Conservation (phyloP, 2,329 filamentous ascomycete genomes). For the Fusarium globosum region DNA sequence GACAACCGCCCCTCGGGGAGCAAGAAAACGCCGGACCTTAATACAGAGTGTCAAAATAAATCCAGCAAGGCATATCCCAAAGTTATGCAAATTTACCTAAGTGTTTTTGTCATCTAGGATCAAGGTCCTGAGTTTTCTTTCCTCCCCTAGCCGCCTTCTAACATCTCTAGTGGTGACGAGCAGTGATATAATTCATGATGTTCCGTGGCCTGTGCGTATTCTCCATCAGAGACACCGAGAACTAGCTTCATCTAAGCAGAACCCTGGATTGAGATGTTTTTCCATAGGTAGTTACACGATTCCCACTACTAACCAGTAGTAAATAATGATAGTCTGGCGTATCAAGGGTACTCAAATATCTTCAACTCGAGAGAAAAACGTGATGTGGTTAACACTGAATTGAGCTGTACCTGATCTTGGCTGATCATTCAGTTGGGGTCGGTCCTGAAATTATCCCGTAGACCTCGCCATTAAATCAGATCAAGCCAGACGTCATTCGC, state of each 20-base stretch:
- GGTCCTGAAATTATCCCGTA: constrained; percentile 33
- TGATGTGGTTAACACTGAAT: background rate
- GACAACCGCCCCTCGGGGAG: no score
- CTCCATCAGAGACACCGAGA: background rate
- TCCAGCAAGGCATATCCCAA: no score
- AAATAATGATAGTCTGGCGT: background rate
- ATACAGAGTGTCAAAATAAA: no score
- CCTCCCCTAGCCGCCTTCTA: no score
- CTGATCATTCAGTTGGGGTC: constrained; percentile 6
- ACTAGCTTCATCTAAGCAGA: background rate
- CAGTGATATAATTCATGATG: background rate
- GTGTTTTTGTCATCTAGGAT: no score
- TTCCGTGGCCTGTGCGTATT: background rate
- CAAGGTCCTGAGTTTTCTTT: no score
- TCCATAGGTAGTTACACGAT: background rate
- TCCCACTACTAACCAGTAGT: background rate
- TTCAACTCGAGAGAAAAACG: no score
- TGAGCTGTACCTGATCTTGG: background rate
- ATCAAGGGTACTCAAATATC: background rate
- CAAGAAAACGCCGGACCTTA: no score
- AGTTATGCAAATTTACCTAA: no score
- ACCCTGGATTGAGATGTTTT: background rate
- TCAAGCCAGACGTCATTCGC: constrained; percentile 45
- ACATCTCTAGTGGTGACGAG: background rate
- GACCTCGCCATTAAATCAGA: constrained; percentile 31